Percentiles rank a stretch among this genome's conserved stretches.
Evolutionary conservation across 345 rosid genomes (phyloP).

Genomic region (Firmiana major): DNA sequence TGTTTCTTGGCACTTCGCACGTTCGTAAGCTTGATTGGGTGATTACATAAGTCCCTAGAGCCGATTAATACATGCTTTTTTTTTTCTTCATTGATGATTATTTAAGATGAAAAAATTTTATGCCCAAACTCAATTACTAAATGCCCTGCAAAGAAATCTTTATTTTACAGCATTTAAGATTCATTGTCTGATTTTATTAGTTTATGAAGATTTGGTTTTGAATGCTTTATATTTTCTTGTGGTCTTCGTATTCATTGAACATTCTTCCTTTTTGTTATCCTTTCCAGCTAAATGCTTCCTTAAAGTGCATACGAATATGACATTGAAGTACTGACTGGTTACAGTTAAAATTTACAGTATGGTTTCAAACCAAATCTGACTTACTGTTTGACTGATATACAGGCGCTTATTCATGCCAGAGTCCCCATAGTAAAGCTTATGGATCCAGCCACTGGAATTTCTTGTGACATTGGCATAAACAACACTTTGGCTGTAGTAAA

Average conservation of each 20-base stretch:
- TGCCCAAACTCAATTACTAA: neutral
- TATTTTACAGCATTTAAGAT: neutral
- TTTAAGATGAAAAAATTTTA: neutral
- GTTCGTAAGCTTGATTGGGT: neutral
- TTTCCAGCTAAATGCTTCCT: neutral
- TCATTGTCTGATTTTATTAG: neutral
- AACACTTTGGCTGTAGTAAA: slow-evolving; percentile 92
- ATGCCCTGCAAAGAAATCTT: neutral
- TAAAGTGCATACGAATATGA: neutral
- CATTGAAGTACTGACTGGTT: neutral
- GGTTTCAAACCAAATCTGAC: neutral
- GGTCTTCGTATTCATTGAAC: neutral
- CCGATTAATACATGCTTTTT: neutral
- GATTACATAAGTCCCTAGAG: neutral
- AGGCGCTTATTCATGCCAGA: slow-evolving; percentile 92
- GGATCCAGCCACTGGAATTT: slow-evolving; percentile 90
- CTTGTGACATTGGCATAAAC: slow-evolving; percentile 93
- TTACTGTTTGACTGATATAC: neutral
- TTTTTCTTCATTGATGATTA: neutral
- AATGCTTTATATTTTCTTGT: neutral
- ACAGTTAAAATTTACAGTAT: neutral
- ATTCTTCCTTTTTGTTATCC: neutral
- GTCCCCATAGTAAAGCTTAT: slow-evolving; percentile 96
- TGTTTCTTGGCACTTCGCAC: neutral
- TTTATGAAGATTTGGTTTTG: neutral